Evolutionary conservation across 306 rosid genomes (phyloP).

Genomic region (Fragaria ananassa): DNA sequence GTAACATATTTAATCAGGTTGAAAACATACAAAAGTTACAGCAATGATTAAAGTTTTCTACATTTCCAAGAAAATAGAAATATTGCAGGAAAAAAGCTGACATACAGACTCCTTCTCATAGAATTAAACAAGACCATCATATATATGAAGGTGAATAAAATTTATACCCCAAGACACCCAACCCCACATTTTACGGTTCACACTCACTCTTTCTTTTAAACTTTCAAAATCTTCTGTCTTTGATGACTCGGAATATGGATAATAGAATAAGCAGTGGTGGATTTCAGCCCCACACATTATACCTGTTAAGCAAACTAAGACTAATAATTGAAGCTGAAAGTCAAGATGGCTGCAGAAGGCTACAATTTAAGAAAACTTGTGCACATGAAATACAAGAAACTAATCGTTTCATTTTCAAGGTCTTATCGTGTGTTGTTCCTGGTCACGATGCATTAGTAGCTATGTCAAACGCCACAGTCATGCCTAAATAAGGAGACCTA

Average conservation of each 20-base stretch:
- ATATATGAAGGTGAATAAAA: background rate
- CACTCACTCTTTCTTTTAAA: background rate
- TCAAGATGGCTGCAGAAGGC: background rate
- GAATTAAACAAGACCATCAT: background rate
- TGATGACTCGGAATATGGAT: background rate
- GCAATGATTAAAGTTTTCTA: background rate
- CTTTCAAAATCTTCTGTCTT: background rate
- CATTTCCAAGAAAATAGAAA: background rate
- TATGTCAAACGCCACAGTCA: background rate
- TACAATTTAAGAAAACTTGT: background rate
- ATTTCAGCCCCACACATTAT: background rate
- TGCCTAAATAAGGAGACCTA: background rate
- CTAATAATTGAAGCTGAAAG: background rate
- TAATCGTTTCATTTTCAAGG: background rate
- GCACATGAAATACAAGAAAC: background rate
- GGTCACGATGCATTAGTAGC: background rate
- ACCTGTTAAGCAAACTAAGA: background rate
- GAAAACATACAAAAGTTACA: conserved; percentile 1
- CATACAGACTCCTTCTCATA: background rate
- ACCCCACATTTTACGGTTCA: background rate
- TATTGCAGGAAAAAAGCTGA: background rate
- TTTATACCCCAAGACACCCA: background rate
- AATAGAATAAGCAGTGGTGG: background rate
- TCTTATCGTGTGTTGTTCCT: background rate
- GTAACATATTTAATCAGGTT: conserved; percentile 25